Conservation (phyloP, 345 rosid species). For the Eucalyptus paniculata region DNA sequence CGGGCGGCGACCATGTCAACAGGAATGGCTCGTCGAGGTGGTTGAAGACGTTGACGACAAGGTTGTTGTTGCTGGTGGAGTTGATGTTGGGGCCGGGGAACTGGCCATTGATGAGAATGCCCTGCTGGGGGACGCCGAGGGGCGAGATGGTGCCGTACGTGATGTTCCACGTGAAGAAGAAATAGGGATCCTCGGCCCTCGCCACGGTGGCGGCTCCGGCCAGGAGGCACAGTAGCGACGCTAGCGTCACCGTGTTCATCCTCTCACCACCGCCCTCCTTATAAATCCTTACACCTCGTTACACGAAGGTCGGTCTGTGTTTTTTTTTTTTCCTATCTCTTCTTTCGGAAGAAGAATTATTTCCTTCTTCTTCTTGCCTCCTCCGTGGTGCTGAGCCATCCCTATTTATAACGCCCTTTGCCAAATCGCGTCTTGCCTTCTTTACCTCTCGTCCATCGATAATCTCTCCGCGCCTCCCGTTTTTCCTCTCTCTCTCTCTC, state of each 20-base stretch:
- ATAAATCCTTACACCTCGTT: no score
- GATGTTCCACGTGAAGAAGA: constrained; percentile 55
- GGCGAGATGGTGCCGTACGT: constrained; percentile 55
- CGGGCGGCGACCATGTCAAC: constrained; percentile 27
- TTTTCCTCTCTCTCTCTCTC: background rate
- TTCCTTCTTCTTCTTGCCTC: constrained; percentile 21
- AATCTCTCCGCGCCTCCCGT: background rate
- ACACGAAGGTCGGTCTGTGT: background rate
- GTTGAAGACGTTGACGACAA: constrained; percentile 64
- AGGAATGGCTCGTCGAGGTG: constrained; percentile 62
- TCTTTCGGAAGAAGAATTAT: constrained; percentile 15
- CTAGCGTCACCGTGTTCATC: constrained; percentile 22
- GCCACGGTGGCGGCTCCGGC: constrained; percentile 20
- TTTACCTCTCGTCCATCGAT: background rate
- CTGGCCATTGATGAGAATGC: constrained; percentile 57
- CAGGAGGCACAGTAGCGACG: constrained; percentile 20
- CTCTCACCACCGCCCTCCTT: background rate
- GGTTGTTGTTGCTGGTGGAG: constrained; percentile 61
- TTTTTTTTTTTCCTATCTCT: background rate
- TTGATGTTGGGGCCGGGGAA: constrained; percentile 80
- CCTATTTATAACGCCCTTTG: background rate
- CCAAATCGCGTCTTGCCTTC: background rate
- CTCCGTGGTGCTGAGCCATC: background rate
- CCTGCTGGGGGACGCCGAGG: constrained; percentile 52
- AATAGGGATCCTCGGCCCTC: constrained; percentile 48